Evolutionary conservation across 306 rosid genomes (phyloP).

Genomic region (Rosa persica): DNA sequence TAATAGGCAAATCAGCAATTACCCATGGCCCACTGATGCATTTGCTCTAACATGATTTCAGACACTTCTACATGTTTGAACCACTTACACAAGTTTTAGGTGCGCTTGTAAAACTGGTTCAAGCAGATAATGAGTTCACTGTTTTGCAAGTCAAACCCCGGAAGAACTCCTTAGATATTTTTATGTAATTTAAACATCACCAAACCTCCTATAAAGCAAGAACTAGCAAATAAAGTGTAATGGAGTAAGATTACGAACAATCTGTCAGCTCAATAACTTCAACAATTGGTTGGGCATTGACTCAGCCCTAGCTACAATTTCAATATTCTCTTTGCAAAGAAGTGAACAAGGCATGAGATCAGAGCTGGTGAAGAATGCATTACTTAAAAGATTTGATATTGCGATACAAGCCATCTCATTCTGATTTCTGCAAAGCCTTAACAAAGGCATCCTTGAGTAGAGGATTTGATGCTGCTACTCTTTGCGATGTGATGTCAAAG

Average conservation of each 20-base stretch:
- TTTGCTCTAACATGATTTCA: no score
- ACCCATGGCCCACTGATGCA: no score
- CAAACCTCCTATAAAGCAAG: background rate
- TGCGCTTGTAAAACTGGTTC: background rate
- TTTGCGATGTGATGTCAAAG: slow-evolving; percentile 77
- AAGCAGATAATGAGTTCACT: background rate
- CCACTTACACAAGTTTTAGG: background rate
- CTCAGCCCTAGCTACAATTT: background rate
- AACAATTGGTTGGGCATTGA: background rate
- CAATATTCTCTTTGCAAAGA: background rate
- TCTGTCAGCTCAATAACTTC: background rate
- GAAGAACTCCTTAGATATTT: background rate
- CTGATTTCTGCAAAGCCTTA: slow-evolving; percentile 48
- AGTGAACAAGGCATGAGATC: slow-evolving; percentile 14
- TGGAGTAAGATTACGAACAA: slow-evolving; percentile 6
- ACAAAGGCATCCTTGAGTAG: slow-evolving; percentile 71
- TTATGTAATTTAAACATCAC: background rate
- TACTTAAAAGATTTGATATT: slow-evolving; percentile 16
- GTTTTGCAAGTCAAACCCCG: background rate
- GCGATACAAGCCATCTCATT: slow-evolving; percentile 40
- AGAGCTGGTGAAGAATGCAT: background rate
- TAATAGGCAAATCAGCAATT: no score
- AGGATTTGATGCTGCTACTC: slow-evolving; percentile 92
- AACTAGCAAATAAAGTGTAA: background rate
- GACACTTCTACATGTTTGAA: background rate